Base-by-base conservation (phyloP, 1,139 yeast genomes). In the Saccharomyces pastorianus region DNA sequence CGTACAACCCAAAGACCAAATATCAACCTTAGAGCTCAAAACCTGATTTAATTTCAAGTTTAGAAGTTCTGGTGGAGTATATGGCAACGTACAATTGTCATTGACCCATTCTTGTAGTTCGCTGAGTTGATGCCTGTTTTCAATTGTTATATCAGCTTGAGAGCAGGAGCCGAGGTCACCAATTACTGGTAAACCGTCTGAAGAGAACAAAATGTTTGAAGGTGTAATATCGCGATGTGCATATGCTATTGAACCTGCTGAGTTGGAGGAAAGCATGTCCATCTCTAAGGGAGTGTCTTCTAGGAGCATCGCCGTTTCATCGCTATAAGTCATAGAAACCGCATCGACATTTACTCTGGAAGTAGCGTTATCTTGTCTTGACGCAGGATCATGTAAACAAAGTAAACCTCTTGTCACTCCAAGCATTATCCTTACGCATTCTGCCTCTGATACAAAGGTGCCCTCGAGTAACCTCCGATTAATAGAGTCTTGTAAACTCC, bases 171-270 rank as follows among this genome's bases (percentile, higher is more conserved):
- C 96, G 55, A 91, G 73, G 64, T 91, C 97, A 63, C 88, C 85
- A 53, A 91, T 74, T 1, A 90, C 90, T 0, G 96, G 95, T 7
- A 80, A 69, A 0, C 89, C 89, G 56, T 83, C 84, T 27, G 83
- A 80, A 1, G 87, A 79, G 8, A 90, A 72, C 93, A 90, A 85
- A 25, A 90, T 81, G 65, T 89, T 90, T 1, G 93, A 95, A 0
- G 97, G 97, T 63, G 89, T 90, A 54, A 91, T 72, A 67, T 90
- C 96, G 57, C 90, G 74, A 68, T 90, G 97, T 0, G 96, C 95
- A 68, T 79, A 89, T 75, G 46, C 81, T 71, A 55, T 83, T 86
- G 49, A 23, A 26, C 25, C 27, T 4, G 17, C 51, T 9, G 48
- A 44, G n/a, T 6, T 44, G 11, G 60, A 49, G 17, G 60, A 56